Percentiles rank a stretch among this genome's conserved stretches.
These are phyloP conservation scores for Limnomonas spitsbergensis DNA, from an alignment of 139 green algal genomes.

Conservation along the genomic window DNA sequence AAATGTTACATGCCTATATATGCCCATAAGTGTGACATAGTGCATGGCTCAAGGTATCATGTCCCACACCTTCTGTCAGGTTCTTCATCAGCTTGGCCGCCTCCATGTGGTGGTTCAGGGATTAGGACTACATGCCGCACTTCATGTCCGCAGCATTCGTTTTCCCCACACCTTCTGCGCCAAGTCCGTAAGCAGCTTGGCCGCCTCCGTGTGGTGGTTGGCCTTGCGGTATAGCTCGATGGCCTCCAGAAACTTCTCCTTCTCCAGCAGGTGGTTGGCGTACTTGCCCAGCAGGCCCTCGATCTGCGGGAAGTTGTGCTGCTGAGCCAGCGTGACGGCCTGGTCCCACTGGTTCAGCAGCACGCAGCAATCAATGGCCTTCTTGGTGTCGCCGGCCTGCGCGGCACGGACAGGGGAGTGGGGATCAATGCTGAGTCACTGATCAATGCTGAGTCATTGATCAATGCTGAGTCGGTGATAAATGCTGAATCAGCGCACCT, in stretches of 20 bases:
- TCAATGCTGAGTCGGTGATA: too few relatives aligned
- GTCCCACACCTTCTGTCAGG: too few relatives aligned
- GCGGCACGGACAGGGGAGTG: background rate
- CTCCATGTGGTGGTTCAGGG: too few relatives aligned
- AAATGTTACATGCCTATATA: too few relatives aligned
- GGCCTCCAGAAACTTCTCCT: slow-evolving; percentile 54
- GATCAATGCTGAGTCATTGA: too few relatives aligned
- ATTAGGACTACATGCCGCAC: too few relatives aligned
- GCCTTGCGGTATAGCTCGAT: slow-evolving; percentile 71
- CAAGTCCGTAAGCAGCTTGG: slow-evolving; percentile 15
- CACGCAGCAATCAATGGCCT: slow-evolving; percentile 75
- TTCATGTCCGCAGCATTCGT: too few relatives aligned
- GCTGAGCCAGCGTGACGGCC: slow-evolving; percentile 62
- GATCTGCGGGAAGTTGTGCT: slow-evolving; percentile 59
- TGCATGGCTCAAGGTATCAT: too few relatives aligned
- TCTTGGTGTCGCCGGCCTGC: slow-evolving; percentile 65
- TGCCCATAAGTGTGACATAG: too few relatives aligned
- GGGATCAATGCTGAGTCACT: too few relatives aligned
- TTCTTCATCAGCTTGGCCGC: too few relatives aligned
- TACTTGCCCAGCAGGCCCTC: slow-evolving; percentile 72
- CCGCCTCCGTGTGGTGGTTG: slow-evolving; percentile 20
- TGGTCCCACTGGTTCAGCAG: slow-evolving; percentile 83
- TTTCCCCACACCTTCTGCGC: slow-evolving; percentile 12
- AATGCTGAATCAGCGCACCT: slow-evolving; percentile 32
- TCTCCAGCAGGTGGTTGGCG: slow-evolving; percentile 68